Evolutionary conservation across 345 rosid genomes (phyloP), one percentile per base, ranked within the genome.

Genomic region (Populus nigra): DNA sequence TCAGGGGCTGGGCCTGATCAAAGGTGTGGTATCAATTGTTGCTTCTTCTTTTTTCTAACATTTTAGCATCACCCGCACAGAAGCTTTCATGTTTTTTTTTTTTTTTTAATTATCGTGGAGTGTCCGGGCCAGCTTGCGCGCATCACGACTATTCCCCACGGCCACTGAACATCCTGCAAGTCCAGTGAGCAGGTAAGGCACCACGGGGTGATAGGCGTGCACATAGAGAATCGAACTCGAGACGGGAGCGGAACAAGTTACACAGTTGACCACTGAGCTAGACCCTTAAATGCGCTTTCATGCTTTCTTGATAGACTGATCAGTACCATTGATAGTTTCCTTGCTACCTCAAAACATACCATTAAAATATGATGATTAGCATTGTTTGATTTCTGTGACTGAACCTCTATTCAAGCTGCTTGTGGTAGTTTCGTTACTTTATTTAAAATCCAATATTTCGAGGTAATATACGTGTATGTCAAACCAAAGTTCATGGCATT

Each of bases 1-100:
- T 85, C 90, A 7, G 92, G 96, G 61, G 88, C 89, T 80, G 97
- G 98, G 76, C 97, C 93, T 82, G 97, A 96, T 86, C 82, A 92
- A 78, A 96, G 97, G 98, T 96, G 89, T 82, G 76, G 10, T 47
- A 57, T 11, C 55, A 49, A 61, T 63, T 77, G 41, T 75, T 73
- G 39, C 65, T 68, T 67, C 38, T 22, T 72, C 1, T 31, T 33
- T 33, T 4, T 4, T 4, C 20, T 16, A 15, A 16, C 17, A 16
- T 31, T 43, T 18, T n/a, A 7, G 16, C 5, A 2, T 35, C 25
- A 16, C 25, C 59, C 27, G 22, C 5, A 39, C 45, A 41, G 47
- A 23, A 55, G 39, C 71, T 53, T 57, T 65, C n/a, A 33, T 33
- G 4, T n/a, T 36, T 50, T 45, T n/a, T n/a, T n/a, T n/a, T n/a